Conservation (phyloP, 495 filamentous ascomycete species). For the Saxophila tyrrhenica region DNA sequence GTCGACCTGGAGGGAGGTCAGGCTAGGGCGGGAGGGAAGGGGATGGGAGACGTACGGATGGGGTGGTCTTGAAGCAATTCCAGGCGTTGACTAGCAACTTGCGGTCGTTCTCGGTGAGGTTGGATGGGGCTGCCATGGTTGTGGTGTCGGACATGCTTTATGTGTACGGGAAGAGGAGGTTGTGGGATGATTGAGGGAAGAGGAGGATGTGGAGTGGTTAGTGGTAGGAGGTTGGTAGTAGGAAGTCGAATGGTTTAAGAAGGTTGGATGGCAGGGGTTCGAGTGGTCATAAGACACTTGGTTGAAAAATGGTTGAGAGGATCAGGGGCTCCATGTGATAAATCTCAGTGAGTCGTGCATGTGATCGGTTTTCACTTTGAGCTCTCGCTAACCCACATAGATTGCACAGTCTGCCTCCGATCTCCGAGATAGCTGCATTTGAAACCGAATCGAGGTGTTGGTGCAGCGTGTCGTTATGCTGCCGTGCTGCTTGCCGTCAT, state of each 20-base stretch:
- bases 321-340: too few relatives aligned
- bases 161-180: neutral
- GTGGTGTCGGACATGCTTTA: neutral
- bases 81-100: conserved; percentile 11
- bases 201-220: neutral
- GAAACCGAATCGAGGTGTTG: too few relatives aligned
- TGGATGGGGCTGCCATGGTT: neutral
- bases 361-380: too few relatives aligned
- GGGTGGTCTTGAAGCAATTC: conserved; percentile 15
- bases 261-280: neutral
- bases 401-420: too few relatives aligned
- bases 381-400: too few relatives aligned
- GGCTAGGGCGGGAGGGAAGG: neutral
- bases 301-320: too few relatives aligned
- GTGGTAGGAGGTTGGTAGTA: neutral
- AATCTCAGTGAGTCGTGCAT: too few relatives aligned
- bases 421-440: too few relatives aligned
- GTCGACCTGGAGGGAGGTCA: conserved; percentile 1
- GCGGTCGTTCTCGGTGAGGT: conserved; percentile 3
- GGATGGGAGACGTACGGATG: neutral
- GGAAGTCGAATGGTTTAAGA: neutral
- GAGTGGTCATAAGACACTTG: too few relatives aligned
- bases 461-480: too few relatives aligned
- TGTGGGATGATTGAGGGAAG: neutral
- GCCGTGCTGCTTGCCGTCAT: too few relatives aligned